Percentiles rank a stretch among this genome's conserved stretches.
Evolutionary conservation across 805 yeast genomes (phyloP).

Genomic region (Zygosaccharomyces bailii): DNA sequence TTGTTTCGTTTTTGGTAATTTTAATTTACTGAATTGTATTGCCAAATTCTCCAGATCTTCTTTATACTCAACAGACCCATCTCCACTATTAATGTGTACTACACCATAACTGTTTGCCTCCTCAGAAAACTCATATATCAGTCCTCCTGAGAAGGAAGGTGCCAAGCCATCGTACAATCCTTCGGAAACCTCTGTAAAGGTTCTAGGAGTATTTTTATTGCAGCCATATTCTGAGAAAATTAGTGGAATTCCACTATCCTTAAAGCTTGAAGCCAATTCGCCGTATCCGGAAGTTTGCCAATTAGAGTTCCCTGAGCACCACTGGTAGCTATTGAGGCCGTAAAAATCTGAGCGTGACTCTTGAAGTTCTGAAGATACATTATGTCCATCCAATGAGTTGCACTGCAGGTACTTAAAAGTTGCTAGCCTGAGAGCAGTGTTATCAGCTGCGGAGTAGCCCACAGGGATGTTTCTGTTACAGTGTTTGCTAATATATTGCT

Average conservation of each 20-base stretch:
- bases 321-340: slow-evolving; percentile 82
- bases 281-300: slow-evolving; percentile 72
- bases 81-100: slow-evolving; percentile 46
- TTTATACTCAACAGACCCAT: slow-evolving; percentile 41
- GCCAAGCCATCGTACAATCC: slow-evolving; percentile 68
- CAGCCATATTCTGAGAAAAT: slow-evolving; percentile 83
- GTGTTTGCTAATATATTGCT: slow-evolving; percentile 66
- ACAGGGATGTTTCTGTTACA: slow-evolving; percentile 80
- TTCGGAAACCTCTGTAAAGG: slow-evolving; percentile 72
- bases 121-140: slow-evolving; percentile 86
- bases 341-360: slow-evolving; percentile 77
- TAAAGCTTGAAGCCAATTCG: slow-evolving; percentile 51
- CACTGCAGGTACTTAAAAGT: slow-evolving; percentile 82
- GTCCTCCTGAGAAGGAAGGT: slow-evolving; percentile 75
- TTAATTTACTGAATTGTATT: slow-evolving; percentile 38
- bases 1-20: slow-evolving; percentile 40
- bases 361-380: slow-evolving; percentile 45
- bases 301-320: slow-evolving; percentile 69
- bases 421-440: slow-evolving; percentile 60
- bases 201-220: slow-evolving; percentile 70
- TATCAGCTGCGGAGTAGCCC: slow-evolving; percentile 96
- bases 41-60: slow-evolving; percentile 53
- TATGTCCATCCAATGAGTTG: slow-evolving; percentile 51
- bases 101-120: slow-evolving; percentile 79
- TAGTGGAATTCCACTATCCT: slow-evolving; percentile 61